Evolutionary conservation across 2,329 filamentous ascomycete species (phyloP).

Genomic region (Pseudocercospora eumusae): DNA sequence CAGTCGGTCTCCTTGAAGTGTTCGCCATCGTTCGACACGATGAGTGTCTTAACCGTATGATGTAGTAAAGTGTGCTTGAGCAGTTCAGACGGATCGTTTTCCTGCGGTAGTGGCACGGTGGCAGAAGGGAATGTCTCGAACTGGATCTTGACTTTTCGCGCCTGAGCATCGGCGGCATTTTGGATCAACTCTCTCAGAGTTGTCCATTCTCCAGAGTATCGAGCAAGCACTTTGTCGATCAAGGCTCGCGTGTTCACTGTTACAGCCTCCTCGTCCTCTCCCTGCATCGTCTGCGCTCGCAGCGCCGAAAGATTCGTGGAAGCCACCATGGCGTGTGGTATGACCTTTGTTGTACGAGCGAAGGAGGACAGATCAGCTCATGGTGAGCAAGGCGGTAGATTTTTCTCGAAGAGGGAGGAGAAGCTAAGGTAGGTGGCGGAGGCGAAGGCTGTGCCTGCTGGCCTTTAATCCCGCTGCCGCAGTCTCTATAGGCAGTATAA

Average conservation of each 20-base stretch:
- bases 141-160: conserved; percentile 82
- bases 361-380: conserved; percentile 1
- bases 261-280: conserved; percentile 92
- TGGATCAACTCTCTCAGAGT: conserved; percentile 90
- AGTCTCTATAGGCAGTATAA: not conserved
- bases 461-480: too few relatives aligned
- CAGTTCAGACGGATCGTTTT: conserved; percentile 67
- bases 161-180: conserved; percentile 96
- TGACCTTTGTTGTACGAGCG: not conserved
- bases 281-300: conserved; percentile 83
- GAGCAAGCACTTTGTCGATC: conserved; percentile 95
- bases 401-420: not conserved
- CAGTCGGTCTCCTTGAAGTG: conserved; percentile 89
- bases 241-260: conserved; percentile 95
- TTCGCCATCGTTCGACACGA: conserved; percentile 90
- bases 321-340: conserved; percentile 26
- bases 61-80: conserved; percentile 82
- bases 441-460: conserved; percentile 12
- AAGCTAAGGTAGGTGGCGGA: conserved; percentile 14
- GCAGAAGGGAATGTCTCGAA: conserved; percentile 89
- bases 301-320: conserved; percentile 49
- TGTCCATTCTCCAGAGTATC: conserved; percentile 94
- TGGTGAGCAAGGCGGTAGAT: not conserved
- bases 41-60: conserved; percentile 81
- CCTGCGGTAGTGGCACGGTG: conserved; percentile 67